Conservation (phyloP, 2,329 filamentous ascomycete species). For the Ceratocystis variospora region DNA sequence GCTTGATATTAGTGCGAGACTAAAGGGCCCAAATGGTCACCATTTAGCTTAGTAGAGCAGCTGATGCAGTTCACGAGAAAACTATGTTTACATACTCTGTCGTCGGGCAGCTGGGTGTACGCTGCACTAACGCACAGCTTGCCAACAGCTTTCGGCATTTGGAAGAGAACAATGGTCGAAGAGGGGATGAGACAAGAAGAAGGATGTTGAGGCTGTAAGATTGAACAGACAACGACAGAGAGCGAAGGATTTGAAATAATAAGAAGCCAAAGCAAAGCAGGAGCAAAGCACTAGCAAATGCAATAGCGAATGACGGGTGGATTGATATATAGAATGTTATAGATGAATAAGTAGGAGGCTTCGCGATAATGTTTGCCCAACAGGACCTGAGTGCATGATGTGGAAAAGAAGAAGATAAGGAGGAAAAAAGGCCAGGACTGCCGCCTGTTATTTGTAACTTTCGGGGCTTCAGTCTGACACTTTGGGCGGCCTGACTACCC, state of each 20-base stretch:
- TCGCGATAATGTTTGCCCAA: no score
- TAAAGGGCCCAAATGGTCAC: neutral
- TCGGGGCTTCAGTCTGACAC: neutral
- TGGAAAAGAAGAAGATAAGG: neutral
- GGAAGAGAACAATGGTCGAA: neutral
- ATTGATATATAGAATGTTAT: no score
- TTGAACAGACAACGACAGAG: no score
- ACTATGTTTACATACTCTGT: neutral
- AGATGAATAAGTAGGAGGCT: no score
- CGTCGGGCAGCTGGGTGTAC: neutral
- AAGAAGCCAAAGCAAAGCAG: neutral
- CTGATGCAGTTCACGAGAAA: neutral
- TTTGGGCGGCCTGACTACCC: neutral
- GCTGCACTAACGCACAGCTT: neutral
- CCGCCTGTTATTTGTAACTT: neutral
- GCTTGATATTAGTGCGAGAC: neutral
- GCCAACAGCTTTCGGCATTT: neutral
- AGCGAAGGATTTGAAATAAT: neutral
- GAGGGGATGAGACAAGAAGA: neutral
- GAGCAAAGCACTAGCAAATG: neutral
- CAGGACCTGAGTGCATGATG: no score
- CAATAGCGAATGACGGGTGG: neutral
- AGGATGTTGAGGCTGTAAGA: neutral
- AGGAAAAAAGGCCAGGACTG: neutral
- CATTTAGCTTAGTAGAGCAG: neutral